Evolutionary conservation across 805 yeast genomes (phyloP), one percentile per base, ranked within the genome.

Genomic region (Naumovozyma castellii): DNA sequence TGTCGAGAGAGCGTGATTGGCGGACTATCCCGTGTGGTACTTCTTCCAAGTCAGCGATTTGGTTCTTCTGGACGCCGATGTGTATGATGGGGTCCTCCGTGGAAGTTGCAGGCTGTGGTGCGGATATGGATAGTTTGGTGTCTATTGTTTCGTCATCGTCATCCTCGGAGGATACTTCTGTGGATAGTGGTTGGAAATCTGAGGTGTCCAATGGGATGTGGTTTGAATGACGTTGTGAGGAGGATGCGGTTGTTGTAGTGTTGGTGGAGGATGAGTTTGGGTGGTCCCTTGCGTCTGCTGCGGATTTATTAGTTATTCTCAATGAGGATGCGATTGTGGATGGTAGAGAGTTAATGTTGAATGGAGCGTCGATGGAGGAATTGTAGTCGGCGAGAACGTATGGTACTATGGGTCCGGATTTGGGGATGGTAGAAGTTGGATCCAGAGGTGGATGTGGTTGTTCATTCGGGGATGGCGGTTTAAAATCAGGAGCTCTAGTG

Each of bases 1-100:
- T 72, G 12, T 72, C 73, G 18, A 88, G 62, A 10, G 63, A 65
- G 45, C 75, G 76, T 1, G 97, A 88, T 62, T 92, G 98, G 45
- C 98, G 73, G 36, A 76, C 79, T 39, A 92, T 76, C 1, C 97
- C 97, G 51, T 84, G 88, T 0, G 98, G 98, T 10, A 92, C 96
- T 62, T 92, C 98, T 60, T 92, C 98, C 43, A 92, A 70, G 55
- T 88, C 96, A 0, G 97, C 97, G 38, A 85, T 81, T 53, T 84
- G 94, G 40, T 59, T 57, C 32, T 63, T 59, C 34, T 64, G 64
- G n/a, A 66, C 61, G 14, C 64, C 59, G 4, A 62, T 42, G n/a
- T n/a, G n/a, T n/a, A n/a, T n/a, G n/a, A n/a, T n/a, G n/a, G n/a
- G n/a, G n/a, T n/a, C n/a, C n/a, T n/a, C n/a, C n/a, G n/a, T n/a